Base-by-base conservation (phyloP, 2,329 filamentous ascomycete species). In the Rutstroemia sp. region DNA sequence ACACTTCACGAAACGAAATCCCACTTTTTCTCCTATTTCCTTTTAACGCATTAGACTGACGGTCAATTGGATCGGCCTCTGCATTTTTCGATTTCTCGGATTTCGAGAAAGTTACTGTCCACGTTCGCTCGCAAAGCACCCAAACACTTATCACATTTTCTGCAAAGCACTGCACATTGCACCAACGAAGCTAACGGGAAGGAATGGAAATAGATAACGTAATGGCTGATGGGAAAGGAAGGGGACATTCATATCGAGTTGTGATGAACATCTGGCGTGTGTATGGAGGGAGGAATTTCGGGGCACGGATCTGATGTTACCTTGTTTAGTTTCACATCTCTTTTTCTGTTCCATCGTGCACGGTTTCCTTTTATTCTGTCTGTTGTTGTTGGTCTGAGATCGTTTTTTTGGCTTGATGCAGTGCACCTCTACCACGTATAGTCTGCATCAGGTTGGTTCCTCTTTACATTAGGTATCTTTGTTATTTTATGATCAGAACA, bases 1-100 rank as follows among this genome's bases (percentile, higher is more conserved):
- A 55, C 61, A 63, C 51, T 44, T 57, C 38, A 55, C 34, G 52
- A 63, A 63, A 39, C 61, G 57, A 60, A 60, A 59, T 27, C 14
- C 42, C 39, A 47, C 44, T 16, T 47, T 47, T 47, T 57, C 58
- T 62, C 64, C 66, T 58, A 54, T 56, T 63, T 58, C 48, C 58
- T 64, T 57, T 57, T 34, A 48, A 58, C 61, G 64, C 64, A 66
- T 67, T 67, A 68, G 65, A 69, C 65, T 60, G 58, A 64, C 58
- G 55, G 50, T 52, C 42, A 63, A 61, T 66, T 64, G 64, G 64
- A 67, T 64, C 62, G 62, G 61, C 60, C 58, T 61, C 60, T 57
- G 46, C 49, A 52, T 60, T 59, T 65, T 65, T 61, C 64, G 63
- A 66, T 66, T 58, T 60, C 49, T 62, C 54, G 30, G 30, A 34